Evolutionary conservation across 2,329 filamentous ascomycete species (phyloP), one percentile per base, ranked within the genome.

Genomic region (Acephala macrosclerotiorum): DNA sequence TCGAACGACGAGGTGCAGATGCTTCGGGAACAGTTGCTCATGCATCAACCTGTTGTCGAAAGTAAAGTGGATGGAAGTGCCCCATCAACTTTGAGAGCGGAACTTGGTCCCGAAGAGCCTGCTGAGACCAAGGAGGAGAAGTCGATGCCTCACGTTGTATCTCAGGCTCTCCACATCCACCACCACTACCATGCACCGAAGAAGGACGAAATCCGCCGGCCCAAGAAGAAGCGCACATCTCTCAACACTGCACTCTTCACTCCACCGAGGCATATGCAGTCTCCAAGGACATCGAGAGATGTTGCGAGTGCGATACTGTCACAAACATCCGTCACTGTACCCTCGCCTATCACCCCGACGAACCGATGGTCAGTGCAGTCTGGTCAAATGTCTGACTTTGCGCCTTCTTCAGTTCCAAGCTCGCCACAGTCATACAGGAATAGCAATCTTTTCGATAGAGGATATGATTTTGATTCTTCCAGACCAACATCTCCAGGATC

Each of bases 1-100:
- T 97, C 95, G 2, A 97, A 98, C 74, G 92, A 97, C 73, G 95
- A 99, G 79, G 96, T 98, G 2, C 93, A 97, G 76, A 87, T 86
- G 51, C 80, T 99, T 22, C 86, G 95, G 29, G 92, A 97, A 67
- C 92, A 97, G 77, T 82, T 98, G 29, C 79, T 91, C 67, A 86
- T 88, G 56, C 93, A 97, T 75, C 92, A 96, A 72, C 92, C 93
- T 8, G 73, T 91, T 3, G 79, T 80, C 2, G 79, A 84, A 9
- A 78, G 81, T 2, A 64, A 45, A 11, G 69, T 70, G 68, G 58
- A 75, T 65, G 64, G 51, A 20, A 80, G 76, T 65, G 75, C 78
- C 7, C 79, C 81, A 1, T 82, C 84, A 2, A 91, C 87, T 0
- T 80, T 97, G 60, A 85, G 89, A 65, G 87, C 92, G 49, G 94